Evolutionary conservation across 768 basidiomycete species (phyloP).

Genomic region (Hemileccinum impolitum): DNA sequence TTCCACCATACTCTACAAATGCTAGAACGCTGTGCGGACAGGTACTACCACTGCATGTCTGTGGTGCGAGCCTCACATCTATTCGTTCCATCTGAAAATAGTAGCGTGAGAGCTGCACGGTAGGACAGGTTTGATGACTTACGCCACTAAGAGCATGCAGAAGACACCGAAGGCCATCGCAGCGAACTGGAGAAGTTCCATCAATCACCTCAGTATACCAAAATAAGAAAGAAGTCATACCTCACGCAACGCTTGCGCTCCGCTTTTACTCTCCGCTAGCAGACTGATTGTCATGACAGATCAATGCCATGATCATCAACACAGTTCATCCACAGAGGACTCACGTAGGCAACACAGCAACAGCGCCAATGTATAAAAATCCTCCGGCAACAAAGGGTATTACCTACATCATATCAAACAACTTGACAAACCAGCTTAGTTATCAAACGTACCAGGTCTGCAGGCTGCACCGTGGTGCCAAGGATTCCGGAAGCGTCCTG

Average conservation of each 20-base stretch:
- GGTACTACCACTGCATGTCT: not conserved
- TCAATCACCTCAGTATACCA: conserved; percentile 18
- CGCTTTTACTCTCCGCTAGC: conserved; percentile 84
- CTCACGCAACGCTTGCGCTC: conserved; percentile 87
- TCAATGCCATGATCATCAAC: conserved; percentile 6
- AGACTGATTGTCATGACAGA: conserved; percentile 45
- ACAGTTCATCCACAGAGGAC: conserved; percentile 29
- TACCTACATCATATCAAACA: conserved; percentile 46
- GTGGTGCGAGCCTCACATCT: conserved; percentile 25
- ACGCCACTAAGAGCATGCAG: conserved; percentile 93
- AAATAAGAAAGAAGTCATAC: conserved; percentile 33
- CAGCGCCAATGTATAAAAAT: conserved; percentile 91
- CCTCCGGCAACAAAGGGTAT: conserved; percentile 90
- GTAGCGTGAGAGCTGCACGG: conserved; percentile 18
- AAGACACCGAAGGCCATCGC: conserved; percentile 89
- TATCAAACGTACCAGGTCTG: conserved; percentile 68
- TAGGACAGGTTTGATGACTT: conserved; percentile 38
- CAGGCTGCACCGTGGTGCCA: conserved; percentile 75
- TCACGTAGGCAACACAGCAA: conserved; percentile 87
- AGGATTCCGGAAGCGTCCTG: conserved; percentile 74
- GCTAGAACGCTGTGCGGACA: not conserved
- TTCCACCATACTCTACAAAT: conserved; percentile 8
- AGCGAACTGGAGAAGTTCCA: conserved; percentile 57
- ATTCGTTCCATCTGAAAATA: conserved; percentile 73
- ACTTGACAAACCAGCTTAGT: conserved; percentile 11